phyloP scores from a whole-genome alignment of 768 basidiomycete species.

The Chlorophyllum brunneum region DNA sequence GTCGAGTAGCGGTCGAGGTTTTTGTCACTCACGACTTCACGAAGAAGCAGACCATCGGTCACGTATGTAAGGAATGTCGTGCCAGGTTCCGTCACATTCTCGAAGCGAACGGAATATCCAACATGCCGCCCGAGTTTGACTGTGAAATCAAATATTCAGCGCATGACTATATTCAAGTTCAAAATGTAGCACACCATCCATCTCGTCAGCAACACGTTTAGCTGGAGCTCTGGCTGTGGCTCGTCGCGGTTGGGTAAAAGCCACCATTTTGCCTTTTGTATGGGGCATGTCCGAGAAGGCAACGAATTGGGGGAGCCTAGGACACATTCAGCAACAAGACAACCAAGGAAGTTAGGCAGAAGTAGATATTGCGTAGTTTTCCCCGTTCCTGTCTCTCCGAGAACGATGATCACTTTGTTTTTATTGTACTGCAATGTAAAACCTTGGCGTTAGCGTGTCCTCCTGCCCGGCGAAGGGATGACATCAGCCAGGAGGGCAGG shows the following conservation, averaged over 20 bases:
- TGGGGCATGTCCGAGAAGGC: slow-evolving; percentile 92
- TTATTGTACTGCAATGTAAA: slow-evolving; percentile 50
- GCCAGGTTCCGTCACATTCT: slow-evolving; percentile 88
- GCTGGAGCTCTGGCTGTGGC: slow-evolving; percentile 98
- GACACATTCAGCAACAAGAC: slow-evolving; percentile 16
- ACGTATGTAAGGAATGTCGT: slow-evolving; percentile 98
- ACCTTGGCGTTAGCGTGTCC: slow-evolving; percentile 19
- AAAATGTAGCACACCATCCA: slow-evolving; percentile 72
- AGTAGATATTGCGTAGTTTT: slow-evolving; percentile 88
- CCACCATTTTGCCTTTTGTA: slow-evolving; percentile 84
- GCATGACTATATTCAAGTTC: neutral
- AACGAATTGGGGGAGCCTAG: slow-evolving; percentile 94
- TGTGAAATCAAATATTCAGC: slow-evolving; percentile 24
- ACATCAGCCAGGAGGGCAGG: slow-evolving; percentile 40
- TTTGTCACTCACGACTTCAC: slow-evolving; percentile 97
- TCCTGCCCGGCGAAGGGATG: slow-evolving; percentile 26
- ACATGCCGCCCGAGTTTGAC: slow-evolving; percentile 93
- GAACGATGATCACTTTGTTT: slow-evolving; percentile 86
- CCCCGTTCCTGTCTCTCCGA: slow-evolving; percentile 93
- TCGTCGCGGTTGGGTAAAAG: slow-evolving; percentile 94
- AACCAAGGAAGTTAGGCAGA: neutral
- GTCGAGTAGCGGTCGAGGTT: slow-evolving; percentile 88
- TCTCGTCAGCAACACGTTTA: slow-evolving; percentile 97
- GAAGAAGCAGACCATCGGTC: slow-evolving; percentile 99
- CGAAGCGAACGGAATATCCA: slow-evolving; percentile 97